Evolutionary conservation across 2,329 filamentous ascomycete genomes (phyloP).

Genomic region (Diplodia scrobiculata): DNA sequence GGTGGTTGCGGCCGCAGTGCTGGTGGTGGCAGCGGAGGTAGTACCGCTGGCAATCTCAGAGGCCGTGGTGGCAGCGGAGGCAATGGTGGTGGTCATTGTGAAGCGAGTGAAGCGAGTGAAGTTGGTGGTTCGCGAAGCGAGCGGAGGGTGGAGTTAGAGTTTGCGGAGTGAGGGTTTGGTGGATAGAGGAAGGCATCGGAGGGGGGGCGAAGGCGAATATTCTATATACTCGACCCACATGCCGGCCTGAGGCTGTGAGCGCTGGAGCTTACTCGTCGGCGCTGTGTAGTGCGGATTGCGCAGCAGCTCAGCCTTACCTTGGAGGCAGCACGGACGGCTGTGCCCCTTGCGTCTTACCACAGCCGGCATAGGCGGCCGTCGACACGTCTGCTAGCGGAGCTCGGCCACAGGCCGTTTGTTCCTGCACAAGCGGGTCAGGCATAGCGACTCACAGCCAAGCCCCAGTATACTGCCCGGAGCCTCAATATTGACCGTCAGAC

Average conservation of each 20-base stretch:
- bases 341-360: constrained; percentile 1
- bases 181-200: not conserved
- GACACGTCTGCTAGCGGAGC: not conserved
- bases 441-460: not conserved
- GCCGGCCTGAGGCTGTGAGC: constrained; percentile 5
- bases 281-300: too few species aligned
- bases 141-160: not conserved
- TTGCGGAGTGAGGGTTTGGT: not conserved
- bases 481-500: not conserved
- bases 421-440: not conserved
- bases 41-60: not conserved
- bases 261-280: not conserved
- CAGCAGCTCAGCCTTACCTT: constrained; percentile 9
- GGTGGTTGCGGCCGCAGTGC: not conserved
- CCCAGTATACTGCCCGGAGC: not conserved
- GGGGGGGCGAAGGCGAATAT: not conserved
- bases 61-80: constrained; percentile 2
- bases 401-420: not conserved
- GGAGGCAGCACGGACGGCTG: constrained; percentile 1
- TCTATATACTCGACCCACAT: constrained; percentile 3
- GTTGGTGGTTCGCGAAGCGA: constrained; percentile 5
- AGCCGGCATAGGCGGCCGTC: not conserved
- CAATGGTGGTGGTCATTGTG: constrained; percentile 15
- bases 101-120: not conserved
- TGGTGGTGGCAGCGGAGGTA: not conserved